phyloP scores from a whole-genome alignment of 352 stramenopile species.

The Globisporangium abappressorium region DNA sequence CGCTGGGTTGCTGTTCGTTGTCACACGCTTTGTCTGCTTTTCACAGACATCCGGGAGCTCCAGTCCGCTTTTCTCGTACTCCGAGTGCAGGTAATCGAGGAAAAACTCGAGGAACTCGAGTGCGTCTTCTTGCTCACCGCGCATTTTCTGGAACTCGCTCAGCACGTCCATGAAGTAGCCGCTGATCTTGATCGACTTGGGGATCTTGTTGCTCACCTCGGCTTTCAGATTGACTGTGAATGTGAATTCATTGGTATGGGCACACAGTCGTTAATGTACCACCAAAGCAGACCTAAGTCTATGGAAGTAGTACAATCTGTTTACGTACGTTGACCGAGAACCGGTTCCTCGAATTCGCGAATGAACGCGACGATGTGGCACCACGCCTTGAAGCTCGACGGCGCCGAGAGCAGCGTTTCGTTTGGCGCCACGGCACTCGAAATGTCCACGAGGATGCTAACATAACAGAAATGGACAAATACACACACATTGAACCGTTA shows the following conservation, averaged over 20 bases:
- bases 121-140: slow-evolving; percentile 78
- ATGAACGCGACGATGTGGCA: slow-evolving; percentile 77
- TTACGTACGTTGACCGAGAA: slow-evolving; percentile 52
- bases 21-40: slow-evolving; percentile 49
- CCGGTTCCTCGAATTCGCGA: slow-evolving; percentile 80
- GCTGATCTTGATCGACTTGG: slow-evolving; percentile 73
- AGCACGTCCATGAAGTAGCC: slow-evolving; percentile 82
- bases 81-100: slow-evolving; percentile 76
- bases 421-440: slow-evolving; percentile 46
- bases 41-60: slow-evolving; percentile 55
- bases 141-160: slow-evolving; percentile 80
- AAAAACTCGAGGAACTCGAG: slow-evolving; percentile 88
- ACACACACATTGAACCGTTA: not conserved
- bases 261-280: not conserved
- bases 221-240: slow-evolving; percentile 11
- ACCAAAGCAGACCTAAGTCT: not conserved
- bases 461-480: not conserved
- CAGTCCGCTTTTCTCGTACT: slow-evolving; percentile 76
- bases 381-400: slow-evolving; percentile 65
- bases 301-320: too few relatives aligned
- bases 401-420: slow-evolving; percentile 37
- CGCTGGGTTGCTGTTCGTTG: slow-evolving; percentile 14
- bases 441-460: slow-evolving; percentile 65
- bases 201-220: slow-evolving; percentile 40
- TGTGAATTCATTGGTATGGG: slow-evolving; percentile 2